A percentile compares a stretch with the other conserved stretches of the same genome.
phyloP scores from a whole-genome alignment of 2,329 filamentous ascomycete genomes.

The Ceratocystis destructans region DNA sequence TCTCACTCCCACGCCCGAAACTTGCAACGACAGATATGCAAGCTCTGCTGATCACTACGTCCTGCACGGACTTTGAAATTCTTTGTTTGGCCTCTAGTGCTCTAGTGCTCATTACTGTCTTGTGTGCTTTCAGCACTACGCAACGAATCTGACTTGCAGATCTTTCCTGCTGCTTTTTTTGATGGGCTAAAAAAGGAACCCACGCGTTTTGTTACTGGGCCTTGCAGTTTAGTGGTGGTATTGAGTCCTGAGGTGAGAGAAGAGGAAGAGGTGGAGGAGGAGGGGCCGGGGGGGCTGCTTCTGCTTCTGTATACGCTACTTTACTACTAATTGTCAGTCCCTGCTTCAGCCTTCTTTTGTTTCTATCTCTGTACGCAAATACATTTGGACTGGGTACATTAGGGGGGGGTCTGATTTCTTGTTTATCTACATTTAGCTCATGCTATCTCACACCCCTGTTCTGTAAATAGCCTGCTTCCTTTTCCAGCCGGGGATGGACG shows the following conservation, averaged over 20 bases:
- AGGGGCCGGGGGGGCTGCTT: not conserved
- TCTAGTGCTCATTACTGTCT: too few species aligned
- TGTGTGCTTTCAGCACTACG: not conserved
- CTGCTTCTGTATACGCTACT: not conserved
- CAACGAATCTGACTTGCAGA: not conserved
- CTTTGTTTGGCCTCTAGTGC: not conserved
- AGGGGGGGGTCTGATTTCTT: not conserved
- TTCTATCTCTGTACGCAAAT: not conserved
- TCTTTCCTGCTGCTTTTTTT: not conserved
- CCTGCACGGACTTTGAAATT: not conserved
- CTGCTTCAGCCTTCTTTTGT: not conserved
- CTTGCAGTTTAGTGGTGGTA: not conserved
- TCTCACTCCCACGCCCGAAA: not conserved
- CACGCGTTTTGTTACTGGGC: not conserved
- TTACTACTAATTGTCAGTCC: not conserved
- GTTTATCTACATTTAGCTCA: not conserved
- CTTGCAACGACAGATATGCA: not conserved
- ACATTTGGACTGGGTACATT: not conserved
- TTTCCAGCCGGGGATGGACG: not conserved
- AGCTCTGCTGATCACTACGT: not conserved
- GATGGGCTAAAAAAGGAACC: not conserved
- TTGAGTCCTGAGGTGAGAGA: not conserved
- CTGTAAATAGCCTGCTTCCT: conserved; percentile 1
- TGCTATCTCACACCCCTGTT: not conserved
- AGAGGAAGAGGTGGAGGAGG: not conserved